A percentile compares a stretch with the other conserved stretches of the same genome.
These are phyloP conservation scores for Conoideocrella luteorostrata DNA, from an alignment of 2,329 filamentous ascomycete species.

Conservation along the genomic window DNA sequence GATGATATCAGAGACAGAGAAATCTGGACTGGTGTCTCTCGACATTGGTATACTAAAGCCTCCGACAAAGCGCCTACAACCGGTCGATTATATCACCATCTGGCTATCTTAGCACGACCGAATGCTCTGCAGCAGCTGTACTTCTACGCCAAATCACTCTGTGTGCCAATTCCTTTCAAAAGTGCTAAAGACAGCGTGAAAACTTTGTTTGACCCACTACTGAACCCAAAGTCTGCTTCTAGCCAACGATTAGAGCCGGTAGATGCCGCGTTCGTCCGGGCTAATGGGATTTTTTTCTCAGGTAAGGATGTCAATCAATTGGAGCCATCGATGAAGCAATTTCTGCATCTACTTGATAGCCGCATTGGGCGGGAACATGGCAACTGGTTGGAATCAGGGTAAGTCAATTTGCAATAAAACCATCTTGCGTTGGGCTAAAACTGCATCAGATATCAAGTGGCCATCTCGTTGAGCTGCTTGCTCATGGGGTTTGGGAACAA, in stretches of 20 bases:
- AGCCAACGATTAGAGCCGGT: constrained; percentile 28
- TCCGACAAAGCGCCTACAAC: constrained; percentile 69
- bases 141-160: constrained; percentile 65
- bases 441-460: constrained; percentile 24
- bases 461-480: constrained; percentile 24
- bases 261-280: constrained; percentile 56
- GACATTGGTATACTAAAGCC: constrained; percentile 79
- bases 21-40: constrained; percentile 72
- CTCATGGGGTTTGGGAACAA: constrained; percentile 30
- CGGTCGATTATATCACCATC: constrained; percentile 79
- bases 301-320: constrained; percentile 41
- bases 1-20: constrained; percentile 69
- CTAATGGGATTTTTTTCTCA: constrained; percentile 59
- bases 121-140: constrained; percentile 65
- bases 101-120: constrained; percentile 70
- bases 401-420: constrained; percentile 7
- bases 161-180: constrained; percentile 58
- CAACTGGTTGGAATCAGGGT: constrained; percentile 47
- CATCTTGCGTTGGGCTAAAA: neutral
- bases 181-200: constrained; percentile 65
- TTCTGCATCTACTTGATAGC: constrained; percentile 46
- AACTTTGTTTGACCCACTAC: constrained; percentile 58
- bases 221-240: constrained; percentile 26
- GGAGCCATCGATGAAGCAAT: constrained; percentile 37
- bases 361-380: constrained; percentile 45